These are phyloP conservation scores for Trametes sanguinea DNA, from an alignment of 768 basidiomycete species.

Conservation along the genomic window DNA sequence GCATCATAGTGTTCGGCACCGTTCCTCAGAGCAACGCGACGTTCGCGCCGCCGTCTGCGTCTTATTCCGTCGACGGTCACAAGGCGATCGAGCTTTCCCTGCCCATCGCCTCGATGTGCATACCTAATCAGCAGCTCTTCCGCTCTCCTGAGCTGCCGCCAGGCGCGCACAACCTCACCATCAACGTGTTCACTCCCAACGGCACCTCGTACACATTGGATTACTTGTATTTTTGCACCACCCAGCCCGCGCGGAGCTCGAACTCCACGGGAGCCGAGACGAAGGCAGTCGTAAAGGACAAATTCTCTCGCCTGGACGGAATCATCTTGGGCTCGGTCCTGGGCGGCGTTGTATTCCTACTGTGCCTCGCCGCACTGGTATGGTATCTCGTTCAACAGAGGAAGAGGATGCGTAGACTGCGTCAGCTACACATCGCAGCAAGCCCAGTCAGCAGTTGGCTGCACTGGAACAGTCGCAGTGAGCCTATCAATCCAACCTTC, in stretches of 20 bases:
- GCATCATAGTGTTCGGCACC: conserved; percentile 47
- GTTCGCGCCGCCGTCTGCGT: conserved; percentile 40
- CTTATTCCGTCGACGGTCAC: conserved; percentile 41
- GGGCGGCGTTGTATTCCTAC: conserved; percentile 13
- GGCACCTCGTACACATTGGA: conserved; percentile 44
- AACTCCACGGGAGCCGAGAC: not conserved
- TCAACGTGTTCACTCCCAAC: conserved; percentile 39
- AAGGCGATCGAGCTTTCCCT: conserved; percentile 39
- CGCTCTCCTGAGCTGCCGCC: conserved; percentile 32
- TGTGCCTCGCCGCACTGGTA: conserved; percentile 9
- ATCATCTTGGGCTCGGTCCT: conserved; percentile 23
- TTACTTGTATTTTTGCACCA: conserved; percentile 38
- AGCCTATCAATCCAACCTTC: not conserved
- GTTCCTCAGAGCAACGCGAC: conserved; percentile 43
- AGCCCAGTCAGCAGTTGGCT: conserved; percentile 28
- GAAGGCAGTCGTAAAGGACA: not conserved
- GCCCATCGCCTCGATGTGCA: conserved; percentile 36
- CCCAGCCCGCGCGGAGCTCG: not conserved
- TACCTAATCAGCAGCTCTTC: conserved; percentile 48
- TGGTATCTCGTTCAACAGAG: conserved; percentile 9
- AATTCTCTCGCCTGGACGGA: conserved; percentile 4
- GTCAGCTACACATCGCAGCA: conserved; percentile 7
- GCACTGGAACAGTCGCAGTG: conserved; percentile 14
- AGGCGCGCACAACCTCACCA: conserved; percentile 39
- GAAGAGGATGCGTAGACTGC: conserved; percentile 3